phyloP scores from a whole-genome alignment of 345 rosid species.

The Limnanthes douglasii region DNA sequence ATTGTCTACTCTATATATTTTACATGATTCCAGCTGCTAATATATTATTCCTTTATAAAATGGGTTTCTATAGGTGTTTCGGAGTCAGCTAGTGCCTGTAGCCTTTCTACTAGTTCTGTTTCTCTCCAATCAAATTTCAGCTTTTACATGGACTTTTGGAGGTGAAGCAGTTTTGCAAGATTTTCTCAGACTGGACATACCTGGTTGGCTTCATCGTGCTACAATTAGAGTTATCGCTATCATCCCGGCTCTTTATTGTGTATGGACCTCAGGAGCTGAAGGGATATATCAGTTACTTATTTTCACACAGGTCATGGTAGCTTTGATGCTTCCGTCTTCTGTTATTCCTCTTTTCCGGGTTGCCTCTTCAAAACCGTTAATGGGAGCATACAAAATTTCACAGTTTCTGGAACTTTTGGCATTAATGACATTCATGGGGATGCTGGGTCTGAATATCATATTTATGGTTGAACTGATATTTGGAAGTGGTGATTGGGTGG shows the following conservation, averaged over 20 bases:
- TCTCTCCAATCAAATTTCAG: slow-evolving; percentile 58
- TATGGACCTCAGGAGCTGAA: slow-evolving; percentile 82
- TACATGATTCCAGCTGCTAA: slow-evolving; percentile 8
- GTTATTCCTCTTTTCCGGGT: slow-evolving; percentile 84
- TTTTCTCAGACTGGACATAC: slow-evolving; percentile 71
- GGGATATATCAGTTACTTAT: slow-evolving; percentile 83
- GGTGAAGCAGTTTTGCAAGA: slow-evolving; percentile 63
- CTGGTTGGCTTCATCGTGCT: slow-evolving; percentile 86
- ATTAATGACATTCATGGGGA: slow-evolving; percentile 43
- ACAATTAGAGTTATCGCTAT: slow-evolving; percentile 69
- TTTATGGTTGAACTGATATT: slow-evolving; percentile 77
- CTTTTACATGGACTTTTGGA: slow-evolving; percentile 69
- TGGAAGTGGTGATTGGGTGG: slow-evolving; percentile 90
- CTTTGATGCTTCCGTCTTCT: slow-evolving; percentile 80
- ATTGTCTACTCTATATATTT: neutral
- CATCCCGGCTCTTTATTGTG: slow-evolving; percentile 77
- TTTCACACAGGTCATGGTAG: slow-evolving; percentile 66
- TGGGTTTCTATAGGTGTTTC: slow-evolving; percentile 40
- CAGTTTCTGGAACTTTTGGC: slow-evolving; percentile 57
- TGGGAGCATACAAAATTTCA: slow-evolving; percentile 78
- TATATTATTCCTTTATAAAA: slow-evolving; percentile 1
- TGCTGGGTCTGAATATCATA: slow-evolving; percentile 61
- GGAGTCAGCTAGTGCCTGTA: slow-evolving; percentile 44
- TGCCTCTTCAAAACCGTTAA: slow-evolving; percentile 68
- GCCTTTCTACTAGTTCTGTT: slow-evolving; percentile 44